Evolutionary conservation across 1,284 basidiomycete genomes (phyloP).

Genomic region (Gomphus bonarii): DNA sequence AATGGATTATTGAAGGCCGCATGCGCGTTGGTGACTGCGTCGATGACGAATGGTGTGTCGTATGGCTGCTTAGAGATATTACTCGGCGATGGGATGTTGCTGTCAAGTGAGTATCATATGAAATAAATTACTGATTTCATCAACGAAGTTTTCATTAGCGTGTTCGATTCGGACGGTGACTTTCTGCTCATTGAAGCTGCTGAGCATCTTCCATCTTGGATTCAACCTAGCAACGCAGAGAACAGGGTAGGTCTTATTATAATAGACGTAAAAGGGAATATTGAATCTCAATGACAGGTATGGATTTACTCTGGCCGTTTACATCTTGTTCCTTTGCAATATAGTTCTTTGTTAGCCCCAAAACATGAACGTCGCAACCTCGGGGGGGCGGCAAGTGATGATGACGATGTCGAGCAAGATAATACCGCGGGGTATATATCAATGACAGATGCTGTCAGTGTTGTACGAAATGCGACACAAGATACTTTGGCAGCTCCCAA

Average conservation of each 20-base stretch:
- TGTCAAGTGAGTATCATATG: conserved; percentile 43
- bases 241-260: conserved; percentile 64
- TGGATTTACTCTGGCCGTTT: conserved; percentile 82
- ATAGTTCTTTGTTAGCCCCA: conserved; percentile 56
- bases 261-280: not conserved
- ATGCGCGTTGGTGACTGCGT: conserved; percentile 89
- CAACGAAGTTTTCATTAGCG: conserved; percentile 29
- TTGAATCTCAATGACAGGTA: conserved; percentile 40
- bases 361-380: conserved; percentile 35
- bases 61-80: conserved; percentile 78
- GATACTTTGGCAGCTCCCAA: conserved; percentile 48
- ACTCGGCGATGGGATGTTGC: conserved; percentile 68
- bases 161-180: conserved; percentile 89
- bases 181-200: conserved; percentile 97
- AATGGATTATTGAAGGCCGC: conserved; percentile 57
- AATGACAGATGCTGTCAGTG: conserved; percentile 52
- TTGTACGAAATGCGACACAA: conserved; percentile 44
- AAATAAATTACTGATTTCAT: not conserved
- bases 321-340: conserved; percentile 75
- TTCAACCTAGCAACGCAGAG: conserved; percentile 81
- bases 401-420: conserved; percentile 31
- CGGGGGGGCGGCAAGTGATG: conserved; percentile 32
- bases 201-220: conserved; percentile 82
- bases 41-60: conserved; percentile 92
- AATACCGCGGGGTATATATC: conserved; percentile 43